Evolutionary conservation across 768 basidiomycete genomes (phyloP).

Genomic region (Fistulinella prunicolor): DNA sequence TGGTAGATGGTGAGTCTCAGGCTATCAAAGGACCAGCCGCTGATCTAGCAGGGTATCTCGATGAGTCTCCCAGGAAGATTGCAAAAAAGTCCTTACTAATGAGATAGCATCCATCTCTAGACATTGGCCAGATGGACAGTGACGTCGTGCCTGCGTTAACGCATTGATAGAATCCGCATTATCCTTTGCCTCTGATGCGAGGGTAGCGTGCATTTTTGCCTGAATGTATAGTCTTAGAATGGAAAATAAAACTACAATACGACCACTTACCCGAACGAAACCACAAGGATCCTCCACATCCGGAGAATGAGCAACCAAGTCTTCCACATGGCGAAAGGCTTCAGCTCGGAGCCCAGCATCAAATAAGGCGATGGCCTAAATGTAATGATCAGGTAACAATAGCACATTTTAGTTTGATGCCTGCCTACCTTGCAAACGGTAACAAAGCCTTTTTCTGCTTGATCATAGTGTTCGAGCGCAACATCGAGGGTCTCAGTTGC

Average conservation of each 20-base stretch:
- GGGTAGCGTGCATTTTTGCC: constrained; percentile 16
- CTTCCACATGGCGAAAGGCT: neutral
- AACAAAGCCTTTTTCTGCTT: constrained; percentile 6
- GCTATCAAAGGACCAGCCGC: constrained; percentile 16
- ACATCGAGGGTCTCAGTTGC: constrained; percentile 1
- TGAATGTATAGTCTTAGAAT: neutral
- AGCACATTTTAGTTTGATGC: neutral
- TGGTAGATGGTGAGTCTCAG: constrained; percentile 8
- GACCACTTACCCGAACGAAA: constrained; percentile 14
- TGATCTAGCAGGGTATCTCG: constrained; percentile 5
- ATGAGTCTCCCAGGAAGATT: neutral
- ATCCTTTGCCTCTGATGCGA: constrained; percentile 8
- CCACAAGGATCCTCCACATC: neutral
- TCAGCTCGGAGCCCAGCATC: neutral
- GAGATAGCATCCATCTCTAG: constrained; percentile 13
- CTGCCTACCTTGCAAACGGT: constrained; percentile 11
- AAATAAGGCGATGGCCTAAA: constrained; percentile 13
- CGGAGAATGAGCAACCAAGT: constrained; percentile 1
- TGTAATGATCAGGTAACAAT: neutral
- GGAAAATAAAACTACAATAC: neutral
- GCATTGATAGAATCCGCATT: neutral
- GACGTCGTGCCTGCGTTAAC: constrained; percentile 3
- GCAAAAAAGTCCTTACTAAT: constrained; percentile 6
- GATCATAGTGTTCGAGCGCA: constrained; percentile 2
- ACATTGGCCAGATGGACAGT: constrained; percentile 10